A percentile compares a stretch with the other conserved stretches of the same genome.
Evolutionary conservation across 495 filamentous ascomycete species (phyloP).

Genomic region (Daldinia childiae): DNA sequence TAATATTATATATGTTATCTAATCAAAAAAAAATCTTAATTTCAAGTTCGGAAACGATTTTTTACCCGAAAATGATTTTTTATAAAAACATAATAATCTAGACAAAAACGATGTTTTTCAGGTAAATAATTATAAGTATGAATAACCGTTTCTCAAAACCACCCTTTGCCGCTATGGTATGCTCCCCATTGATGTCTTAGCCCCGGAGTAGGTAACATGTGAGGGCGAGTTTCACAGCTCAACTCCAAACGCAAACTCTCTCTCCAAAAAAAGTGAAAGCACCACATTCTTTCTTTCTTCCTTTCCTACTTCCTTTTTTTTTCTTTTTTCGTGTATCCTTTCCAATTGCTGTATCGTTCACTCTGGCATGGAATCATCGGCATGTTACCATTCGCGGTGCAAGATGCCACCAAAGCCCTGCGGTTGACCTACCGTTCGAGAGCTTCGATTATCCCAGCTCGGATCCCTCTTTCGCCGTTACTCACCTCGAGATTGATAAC

Average conservation of each 20-base stretch:
- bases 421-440: slow-evolving; percentile 46
- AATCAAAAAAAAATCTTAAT: too few species aligned
- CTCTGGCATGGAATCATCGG: slow-evolving; percentile 58
- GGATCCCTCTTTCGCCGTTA: slow-evolving; percentile 12
- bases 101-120: too few species aligned
- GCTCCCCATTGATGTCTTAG: slow-evolving; percentile 6
- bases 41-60: too few species aligned
- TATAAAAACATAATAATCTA: too few species aligned
- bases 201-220: neutral
- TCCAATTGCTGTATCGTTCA: slow-evolving; percentile 12
- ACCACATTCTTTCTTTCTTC: neutral
- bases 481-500: slow-evolving; percentile 18
- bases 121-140: too few species aligned
- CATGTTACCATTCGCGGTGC: slow-evolving; percentile 58
- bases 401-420: slow-evolving; percentile 54
- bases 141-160: too few species aligned
- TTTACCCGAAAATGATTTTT: too few species aligned
- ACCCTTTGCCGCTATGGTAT: too few species aligned
- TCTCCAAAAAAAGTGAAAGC: neutral
- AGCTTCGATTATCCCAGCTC: slow-evolving; percentile 24
- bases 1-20: too few species aligned
- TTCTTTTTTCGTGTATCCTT: slow-evolving; percentile 6
- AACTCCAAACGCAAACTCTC: slow-evolving; percentile 7
- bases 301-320: neutral
- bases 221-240: slow-evolving; percentile 18